Evolutionary conservation across 495 filamentous ascomycete species (phyloP), one percentile per base, ranked within the genome.

Genomic region (Neurospora tetraspora): DNA sequence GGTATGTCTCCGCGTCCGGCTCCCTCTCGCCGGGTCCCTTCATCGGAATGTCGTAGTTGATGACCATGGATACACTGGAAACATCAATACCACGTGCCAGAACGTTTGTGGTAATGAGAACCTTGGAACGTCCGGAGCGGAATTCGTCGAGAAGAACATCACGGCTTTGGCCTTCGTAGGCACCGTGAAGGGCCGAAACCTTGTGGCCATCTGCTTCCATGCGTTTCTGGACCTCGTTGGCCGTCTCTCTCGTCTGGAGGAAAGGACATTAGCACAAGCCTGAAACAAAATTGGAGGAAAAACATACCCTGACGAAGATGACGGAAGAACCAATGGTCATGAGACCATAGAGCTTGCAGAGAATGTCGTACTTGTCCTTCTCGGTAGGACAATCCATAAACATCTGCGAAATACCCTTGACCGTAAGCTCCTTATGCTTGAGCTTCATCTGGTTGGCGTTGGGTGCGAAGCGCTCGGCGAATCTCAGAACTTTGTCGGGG

Each of bases 101-200:
- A 43, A 99, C 95, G 78, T 99, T 98, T 76, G 96, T 99, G 0
- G 96, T 95, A 78, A 98, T 98, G 72, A 99, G 90, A n/a, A 99
- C 96, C 85, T 98, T 99, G 70, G 93, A 92, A 36, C 88, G 85
- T 69, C 94, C 94, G 27, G 80, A 86, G 73, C 96, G 91, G 90
- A 98, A 99, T 14, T 90, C 83, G 76, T 97, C 92, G 73, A 99
- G 92, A 73, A 98, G 88, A 1, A 83, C 79, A 77, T 99, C 96
- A 80, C 96, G 92, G 74, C 94, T 89, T 8, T 82, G 83, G 20
- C 93, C 95, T 74, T 97, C 92, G 70, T 94, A 89, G 69, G 89
- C 94, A 80, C 93, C 93, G 71, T 93, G 95, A 75, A 99, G 84
- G 38, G 90, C 92, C 6, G 92, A 93, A 20, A 98, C 94, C 78